Percentiles rank a stretch among this genome's conserved stretches.
Evolutionary conservation across 306 rosid genomes (phyloP).

Genomic region (Begonia masoniana): DNA sequence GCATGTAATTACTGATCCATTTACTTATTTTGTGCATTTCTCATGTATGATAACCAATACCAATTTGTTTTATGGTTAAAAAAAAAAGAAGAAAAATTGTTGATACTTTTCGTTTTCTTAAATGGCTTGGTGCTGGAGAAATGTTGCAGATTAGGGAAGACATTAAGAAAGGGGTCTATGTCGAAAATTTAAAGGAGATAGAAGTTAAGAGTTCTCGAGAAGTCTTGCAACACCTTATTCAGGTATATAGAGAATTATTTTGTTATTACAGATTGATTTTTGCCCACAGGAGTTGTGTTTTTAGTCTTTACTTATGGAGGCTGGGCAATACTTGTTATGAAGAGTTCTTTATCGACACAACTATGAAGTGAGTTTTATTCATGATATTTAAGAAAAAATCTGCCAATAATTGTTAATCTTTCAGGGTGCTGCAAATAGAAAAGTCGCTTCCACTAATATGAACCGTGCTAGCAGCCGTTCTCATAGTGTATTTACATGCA

Average conservation of each 20-base stretch:
- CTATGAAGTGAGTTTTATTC: no score
- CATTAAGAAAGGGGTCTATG: constrained; percentile 82
- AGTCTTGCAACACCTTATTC: constrained; percentile 80
- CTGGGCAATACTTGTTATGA: background rate
- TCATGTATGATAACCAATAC: no score
- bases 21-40: no score
- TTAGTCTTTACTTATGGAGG: background rate
- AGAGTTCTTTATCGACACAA: background rate
- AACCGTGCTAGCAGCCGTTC: constrained; percentile 96
- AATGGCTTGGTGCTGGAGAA: background rate
- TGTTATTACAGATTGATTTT: background rate
- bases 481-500: constrained; percentile 96
- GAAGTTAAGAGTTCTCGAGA: constrained; percentile 89
- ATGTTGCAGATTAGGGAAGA: constrained; percentile 81
- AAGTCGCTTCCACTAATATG: constrained; percentile 98
- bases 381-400: no score
- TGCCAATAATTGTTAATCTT: constrained; percentile 5
- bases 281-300: background rate
- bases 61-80: no score
- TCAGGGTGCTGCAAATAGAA: constrained; percentile 89
- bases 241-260: constrained; percentile 30
- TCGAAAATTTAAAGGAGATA: constrained; percentile 84
- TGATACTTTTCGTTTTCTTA: background rate
- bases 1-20: no score
- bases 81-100: no score